A percentile compares a stretch with the other conserved stretches of the same genome.
These are phyloP conservation scores for Rauvolfia tetraphylla DNA, from an alignment of 257 asterid species.

Conservation along the genomic window DNA sequence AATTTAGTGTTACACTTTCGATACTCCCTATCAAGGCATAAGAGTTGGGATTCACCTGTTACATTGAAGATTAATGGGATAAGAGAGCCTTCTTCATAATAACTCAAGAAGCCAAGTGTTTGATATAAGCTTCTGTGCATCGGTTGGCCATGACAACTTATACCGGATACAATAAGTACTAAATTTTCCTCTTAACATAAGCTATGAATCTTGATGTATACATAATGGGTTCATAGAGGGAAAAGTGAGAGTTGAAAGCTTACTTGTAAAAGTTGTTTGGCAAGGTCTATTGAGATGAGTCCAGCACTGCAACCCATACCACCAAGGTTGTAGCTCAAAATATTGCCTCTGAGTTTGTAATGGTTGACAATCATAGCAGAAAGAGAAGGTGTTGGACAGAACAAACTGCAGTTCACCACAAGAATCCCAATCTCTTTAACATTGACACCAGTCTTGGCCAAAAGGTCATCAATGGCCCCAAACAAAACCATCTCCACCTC, in stretches of 20 bases:
- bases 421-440: constrained; percentile 70
- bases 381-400: constrained; percentile 71
- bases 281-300: constrained; percentile 72
- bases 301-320: constrained; percentile 97
- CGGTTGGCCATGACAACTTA: no score
- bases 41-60: constrained; percentile 27
- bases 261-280: constrained; percentile 75
- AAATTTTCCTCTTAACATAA: no score
- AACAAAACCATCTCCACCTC: constrained; percentile 80
- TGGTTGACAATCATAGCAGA: constrained; percentile 73
- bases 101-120: no score
- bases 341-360: constrained; percentile 66
- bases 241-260: neutral
- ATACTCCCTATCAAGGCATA: constrained; percentile 33
- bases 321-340: constrained; percentile 73
- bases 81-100: no score
- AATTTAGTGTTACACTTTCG: constrained; percentile 12
- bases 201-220: no score
- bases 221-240: no score
- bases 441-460: constrained; percentile 57
- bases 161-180: no score
- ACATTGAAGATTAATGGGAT: neutral
- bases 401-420: constrained; percentile 70
- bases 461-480: constrained; percentile 62
- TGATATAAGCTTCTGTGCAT: no score